phyloP scores from a whole-genome alignment of 805 yeast genomes.

The Monosporozyma unispora region DNA sequence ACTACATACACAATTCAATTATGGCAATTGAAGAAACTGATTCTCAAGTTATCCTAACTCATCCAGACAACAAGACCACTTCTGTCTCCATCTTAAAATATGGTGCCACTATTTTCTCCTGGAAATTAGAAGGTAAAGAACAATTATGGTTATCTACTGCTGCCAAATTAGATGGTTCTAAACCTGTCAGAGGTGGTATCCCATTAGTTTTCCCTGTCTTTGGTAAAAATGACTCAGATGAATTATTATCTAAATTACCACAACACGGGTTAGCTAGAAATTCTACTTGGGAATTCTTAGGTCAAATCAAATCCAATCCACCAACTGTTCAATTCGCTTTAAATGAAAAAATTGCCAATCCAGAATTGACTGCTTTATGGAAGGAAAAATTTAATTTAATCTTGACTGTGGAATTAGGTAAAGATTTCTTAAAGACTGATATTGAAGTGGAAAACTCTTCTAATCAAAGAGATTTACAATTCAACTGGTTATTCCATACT shows the following conservation, averaged over 20 bases:
- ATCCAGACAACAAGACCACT: constrained; percentile 43
- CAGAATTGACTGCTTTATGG: constrained; percentile 55
- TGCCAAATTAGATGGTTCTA: constrained; percentile 83
- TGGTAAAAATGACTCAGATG: constrained; percentile 59
- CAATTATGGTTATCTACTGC: constrained; percentile 74
- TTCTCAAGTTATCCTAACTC: constrained; percentile 50
- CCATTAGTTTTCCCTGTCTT: constrained; percentile 93
- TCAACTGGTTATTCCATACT: constrained; percentile 94
- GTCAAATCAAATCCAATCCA: constrained; percentile 61
- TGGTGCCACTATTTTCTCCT: constrained; percentile 84
- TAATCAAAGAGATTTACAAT: constrained; percentile 47
- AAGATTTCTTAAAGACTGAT: constrained; percentile 51
- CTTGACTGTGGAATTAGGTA: constrained; percentile 54
- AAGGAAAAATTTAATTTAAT: constrained; percentile 66
- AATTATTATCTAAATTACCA: constrained; percentile 59
- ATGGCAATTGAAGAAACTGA: constrained; percentile 66
- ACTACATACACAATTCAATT: neutral
- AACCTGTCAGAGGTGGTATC: constrained; percentile 95
- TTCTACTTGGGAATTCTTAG: constrained; percentile 88
- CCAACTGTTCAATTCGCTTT: constrained; percentile 86
- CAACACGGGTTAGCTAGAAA: constrained; percentile 96
- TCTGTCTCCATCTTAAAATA: constrained; percentile 62
- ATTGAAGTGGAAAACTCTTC: constrained; percentile 74
- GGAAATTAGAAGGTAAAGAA: constrained; percentile 66
- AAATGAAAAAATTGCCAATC: constrained; percentile 72